phyloP scores from a whole-genome alignment of 371 early-diverging fungal species.

The Mortierella sp. region DNA sequence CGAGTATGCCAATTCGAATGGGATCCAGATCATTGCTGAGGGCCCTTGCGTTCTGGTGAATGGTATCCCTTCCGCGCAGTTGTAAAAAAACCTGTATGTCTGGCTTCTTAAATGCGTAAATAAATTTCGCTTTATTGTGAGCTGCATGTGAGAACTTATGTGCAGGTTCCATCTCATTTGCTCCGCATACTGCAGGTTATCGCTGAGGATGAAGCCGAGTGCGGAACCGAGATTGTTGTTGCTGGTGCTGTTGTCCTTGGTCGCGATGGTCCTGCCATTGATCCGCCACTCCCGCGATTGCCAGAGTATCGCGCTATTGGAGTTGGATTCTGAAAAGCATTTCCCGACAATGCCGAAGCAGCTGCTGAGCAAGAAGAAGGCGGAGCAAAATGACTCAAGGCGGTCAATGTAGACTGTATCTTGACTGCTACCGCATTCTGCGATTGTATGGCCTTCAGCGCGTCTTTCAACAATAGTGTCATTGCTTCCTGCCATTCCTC shows the following conservation, averaged over 20 bases:
- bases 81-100: not conserved
- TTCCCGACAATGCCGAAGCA: not conserved
- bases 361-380: not conserved
- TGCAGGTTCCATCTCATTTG: not conserved
- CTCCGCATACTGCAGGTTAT: not conserved
- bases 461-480: no score
- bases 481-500: no score
- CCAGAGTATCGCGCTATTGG: no score
- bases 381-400: not conserved
- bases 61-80: slow-evolving; percentile 58
- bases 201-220: not conserved
- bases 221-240: not conserved
- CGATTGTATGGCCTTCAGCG: not conserved
- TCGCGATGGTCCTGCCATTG: no score
- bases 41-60: slow-evolving; percentile 83
- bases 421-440: not conserved
- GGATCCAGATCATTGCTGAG: slow-evolving; percentile 72
- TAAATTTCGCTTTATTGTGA: not conserved
- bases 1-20: slow-evolving; percentile 65
- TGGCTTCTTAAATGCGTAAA: not conserved
- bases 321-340: no score
- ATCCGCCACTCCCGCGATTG: no score
- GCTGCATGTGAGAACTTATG: not conserved
- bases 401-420: no score
- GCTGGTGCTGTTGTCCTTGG: no score